phyloP scores from a whole-genome alignment of 2,329 filamentous ascomycete genomes.

The Paraphoma chrysanthemicola region DNA sequence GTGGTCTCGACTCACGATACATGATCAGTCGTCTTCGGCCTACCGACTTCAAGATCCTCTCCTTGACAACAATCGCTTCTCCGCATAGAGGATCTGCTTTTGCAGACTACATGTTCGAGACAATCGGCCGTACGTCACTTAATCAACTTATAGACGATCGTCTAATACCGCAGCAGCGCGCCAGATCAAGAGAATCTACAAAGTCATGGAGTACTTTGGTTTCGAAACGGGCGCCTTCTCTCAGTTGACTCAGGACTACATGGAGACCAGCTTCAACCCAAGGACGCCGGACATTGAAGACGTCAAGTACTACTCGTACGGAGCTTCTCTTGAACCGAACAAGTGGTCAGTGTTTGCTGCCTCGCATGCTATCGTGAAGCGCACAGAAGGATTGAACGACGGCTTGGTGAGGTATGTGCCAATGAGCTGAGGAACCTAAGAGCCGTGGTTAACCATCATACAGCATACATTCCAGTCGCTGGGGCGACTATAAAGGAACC shows the following conservation, averaged over 20 bases:
- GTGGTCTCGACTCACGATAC: conserved; percentile 68
- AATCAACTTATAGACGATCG: conserved; percentile 28
- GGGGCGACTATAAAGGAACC: conserved; percentile 70
- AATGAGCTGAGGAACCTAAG: neutral
- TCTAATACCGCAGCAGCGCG: conserved; percentile 38
- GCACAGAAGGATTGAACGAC: conserved; percentile 66
- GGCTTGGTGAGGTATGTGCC: conserved; percentile 62
- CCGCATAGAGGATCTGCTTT: conserved; percentile 68
- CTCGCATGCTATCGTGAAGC: conserved; percentile 62
- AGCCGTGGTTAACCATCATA: neutral
- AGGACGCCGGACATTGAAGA: conserved; percentile 62
- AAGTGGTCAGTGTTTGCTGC: conserved; percentile 64
- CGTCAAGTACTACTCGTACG: conserved; percentile 69
- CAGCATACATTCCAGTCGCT: conserved; percentile 64
- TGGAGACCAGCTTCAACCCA: conserved; percentile 66
- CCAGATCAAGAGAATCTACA: conserved; percentile 63
- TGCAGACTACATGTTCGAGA: conserved; percentile 67
- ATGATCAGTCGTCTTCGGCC: conserved; percentile 68
- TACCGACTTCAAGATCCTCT: conserved; percentile 76
- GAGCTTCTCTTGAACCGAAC: conserved; percentile 63
- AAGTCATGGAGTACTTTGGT: conserved; percentile 60
- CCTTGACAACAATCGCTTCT: conserved; percentile 68
- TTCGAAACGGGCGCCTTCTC: conserved; percentile 67
- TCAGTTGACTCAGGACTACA: conserved; percentile 67
- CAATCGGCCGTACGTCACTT: conserved; percentile 58